These are phyloP conservation scores for Oxyria digyna DNA, from an alignment of 148 eudicot genomes.

Conservation along the genomic window DNA sequence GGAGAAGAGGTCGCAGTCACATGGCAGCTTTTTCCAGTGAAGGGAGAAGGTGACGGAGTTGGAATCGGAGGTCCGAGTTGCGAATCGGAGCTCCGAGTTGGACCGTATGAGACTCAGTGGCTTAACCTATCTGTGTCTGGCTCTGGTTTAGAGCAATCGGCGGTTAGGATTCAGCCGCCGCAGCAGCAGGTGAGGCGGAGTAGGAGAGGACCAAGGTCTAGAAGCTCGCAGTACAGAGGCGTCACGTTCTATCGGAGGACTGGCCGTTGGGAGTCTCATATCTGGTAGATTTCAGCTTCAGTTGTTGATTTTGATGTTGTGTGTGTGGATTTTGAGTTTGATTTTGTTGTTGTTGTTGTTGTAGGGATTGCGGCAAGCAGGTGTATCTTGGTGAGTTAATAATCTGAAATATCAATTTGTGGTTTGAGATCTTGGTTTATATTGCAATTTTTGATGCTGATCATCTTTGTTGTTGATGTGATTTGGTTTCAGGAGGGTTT, in stretches of 20 bases:
- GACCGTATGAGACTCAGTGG: constrained; percentile 11
- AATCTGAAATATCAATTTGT: neutral
- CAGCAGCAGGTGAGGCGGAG: constrained; percentile 52
- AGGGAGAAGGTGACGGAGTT: neutral
- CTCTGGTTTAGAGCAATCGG: constrained; percentile 10
- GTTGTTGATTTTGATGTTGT: neutral
- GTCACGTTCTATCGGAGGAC: constrained; percentile 90
- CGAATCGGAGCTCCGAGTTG: constrained; percentile 9
- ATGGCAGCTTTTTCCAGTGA: constrained; percentile 7
- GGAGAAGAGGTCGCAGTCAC: constrained; percentile 3
- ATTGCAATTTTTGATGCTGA: neutral
- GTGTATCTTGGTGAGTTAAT: constrained; percentile 61
- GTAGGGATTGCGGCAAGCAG: constrained; percentile 94
- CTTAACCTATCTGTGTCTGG: constrained; percentile 8
- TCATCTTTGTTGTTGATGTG: neutral
- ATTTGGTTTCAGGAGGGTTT: constrained; percentile 55
- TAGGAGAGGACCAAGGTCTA: constrained; percentile 77
- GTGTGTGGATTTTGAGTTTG: neutral
- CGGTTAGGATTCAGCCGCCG: constrained; percentile 12
- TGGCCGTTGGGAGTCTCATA: constrained; percentile 95
- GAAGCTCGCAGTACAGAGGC: constrained; percentile 89
- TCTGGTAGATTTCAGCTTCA: constrained; percentile 35
- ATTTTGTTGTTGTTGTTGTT: constrained; percentile 6
- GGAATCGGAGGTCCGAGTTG: neutral
- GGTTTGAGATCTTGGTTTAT: neutral